Base-by-base conservation (phyloP, 1,284 basidiomycete species). In the Boletellus dicymbophilus region DNA sequence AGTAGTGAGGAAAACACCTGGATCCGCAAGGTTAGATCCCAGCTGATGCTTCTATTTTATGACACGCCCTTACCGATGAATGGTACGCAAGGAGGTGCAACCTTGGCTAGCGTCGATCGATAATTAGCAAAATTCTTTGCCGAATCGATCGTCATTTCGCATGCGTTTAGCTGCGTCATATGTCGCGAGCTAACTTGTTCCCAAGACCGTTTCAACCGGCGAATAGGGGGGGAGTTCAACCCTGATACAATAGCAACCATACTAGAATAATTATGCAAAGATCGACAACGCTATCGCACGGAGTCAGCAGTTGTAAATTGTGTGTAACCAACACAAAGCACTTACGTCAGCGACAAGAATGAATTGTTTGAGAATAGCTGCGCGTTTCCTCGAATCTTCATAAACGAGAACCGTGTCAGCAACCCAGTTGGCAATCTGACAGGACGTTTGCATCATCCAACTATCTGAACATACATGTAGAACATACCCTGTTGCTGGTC, bases 201-300 rank as follows among this genome's bases (percentile, higher is more conserved):
- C 97, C 97, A 99, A 3, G 97, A 98, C 44, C 94, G 84, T 64
- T 95, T 94, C 55, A 99, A 73, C 11, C 97, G 84, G 56, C 92
- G 84, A 55, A 99, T 95, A 6, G 95, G 94, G 27, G 95, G 91
- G 9, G 93, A 95, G 62, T 98, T 98, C 46, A 99, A 77, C 3
- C 95, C 97, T 5, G 95, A 96, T 11, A 97, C 85, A 49, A 99
- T 93, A 26, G 96, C 94, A 62, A 94, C 93, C 84, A 98, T 90
- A 13, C 90, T 91, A 13, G 95, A 96, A 71, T 93, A 99, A 71
- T 99, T 99, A 66, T 96, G 91, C 57, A 99, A 72, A 16, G 74
- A 71, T 42, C 93, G 86, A 71, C 96, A 99, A 40, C 90, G 89
- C 94, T 98, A 42, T 44, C 45, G 43, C 22, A 25, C 18, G 21